Conservation (phyloP, 495 filamentous ascomycete species). For the Xylaria castorea region DNA sequence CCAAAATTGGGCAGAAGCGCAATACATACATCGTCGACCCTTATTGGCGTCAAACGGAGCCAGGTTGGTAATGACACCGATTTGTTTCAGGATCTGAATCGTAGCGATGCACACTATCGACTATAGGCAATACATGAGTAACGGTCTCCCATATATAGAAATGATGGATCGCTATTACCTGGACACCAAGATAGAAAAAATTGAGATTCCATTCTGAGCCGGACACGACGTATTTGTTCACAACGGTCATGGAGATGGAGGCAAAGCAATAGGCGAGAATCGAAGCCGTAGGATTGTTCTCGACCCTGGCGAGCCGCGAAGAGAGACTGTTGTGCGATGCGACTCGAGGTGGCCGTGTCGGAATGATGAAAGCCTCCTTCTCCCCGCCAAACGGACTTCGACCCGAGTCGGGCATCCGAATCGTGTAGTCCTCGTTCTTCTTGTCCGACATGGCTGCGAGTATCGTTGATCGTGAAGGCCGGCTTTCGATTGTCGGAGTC, state of each 20-base stretch:
- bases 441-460: slow-evolving; percentile 66
- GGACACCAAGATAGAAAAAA: slow-evolving; percentile 90
- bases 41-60: slow-evolving; percentile 86
- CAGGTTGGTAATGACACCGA: slow-evolving; percentile 85
- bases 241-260: slow-evolving; percentile 97
- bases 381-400: slow-evolving; percentile 57
- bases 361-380: slow-evolving; percentile 59
- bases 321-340: slow-evolving; percentile 30
- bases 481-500: not conserved
- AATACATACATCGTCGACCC: slow-evolving; percentile 82
- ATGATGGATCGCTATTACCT: slow-evolving; percentile 65
- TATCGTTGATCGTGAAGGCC: slow-evolving; percentile 8
- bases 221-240: slow-evolving; percentile 98
- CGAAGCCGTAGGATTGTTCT: slow-evolving; percentile 77
- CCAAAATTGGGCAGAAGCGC: not conserved
- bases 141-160: not conserved
- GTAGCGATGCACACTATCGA: slow-evolving; percentile 89
- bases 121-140: slow-evolving; percentile 54
- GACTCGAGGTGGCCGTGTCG: slow-evolving; percentile 33
- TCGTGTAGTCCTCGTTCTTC: slow-evolving; percentile 80
- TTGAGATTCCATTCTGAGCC: slow-evolving; percentile 93
- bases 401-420: slow-evolving; percentile 68
- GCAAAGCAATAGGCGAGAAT: slow-evolving; percentile 91
- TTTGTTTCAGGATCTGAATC: slow-evolving; percentile 82
- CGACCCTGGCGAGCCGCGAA: slow-evolving; percentile 52